Evolutionary conservation across 305 asterid genomes (phyloP).

Genomic region (Fraxinus xanthoxyloides): DNA sequence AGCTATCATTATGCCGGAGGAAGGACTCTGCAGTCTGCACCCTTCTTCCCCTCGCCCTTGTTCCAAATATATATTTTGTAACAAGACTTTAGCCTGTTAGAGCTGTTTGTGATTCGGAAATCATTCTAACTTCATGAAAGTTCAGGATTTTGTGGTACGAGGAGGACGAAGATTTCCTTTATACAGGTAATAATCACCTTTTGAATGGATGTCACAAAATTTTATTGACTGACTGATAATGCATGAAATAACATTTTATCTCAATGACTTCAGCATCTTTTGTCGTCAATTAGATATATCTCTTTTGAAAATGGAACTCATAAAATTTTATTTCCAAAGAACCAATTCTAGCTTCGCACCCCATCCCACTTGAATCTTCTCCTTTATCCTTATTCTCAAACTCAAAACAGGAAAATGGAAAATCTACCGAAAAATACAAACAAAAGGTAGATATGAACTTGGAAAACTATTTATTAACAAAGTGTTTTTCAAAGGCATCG

Average conservation of each 20-base stretch:
- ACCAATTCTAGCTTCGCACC: background rate
- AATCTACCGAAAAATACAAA: background rate
- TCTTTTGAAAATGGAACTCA: background rate
- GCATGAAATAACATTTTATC: background rate
- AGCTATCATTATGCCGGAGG: background rate
- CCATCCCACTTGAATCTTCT: background rate
- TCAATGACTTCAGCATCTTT: background rate
- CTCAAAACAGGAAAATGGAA: background rate
- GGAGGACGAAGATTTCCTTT: conserved; percentile 82
- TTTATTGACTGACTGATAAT: background rate
- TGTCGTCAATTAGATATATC: background rate
- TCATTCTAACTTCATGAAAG: conserved; percentile 27
- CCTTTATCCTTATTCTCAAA: background rate
- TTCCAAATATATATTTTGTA: background rate
- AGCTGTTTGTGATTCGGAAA: background rate
- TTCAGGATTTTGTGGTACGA: conserved; percentile 80
- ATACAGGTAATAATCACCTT: conserved; percentile 62
- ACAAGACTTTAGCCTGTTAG: conserved; percentile 5
- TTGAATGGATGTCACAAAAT: background rate
- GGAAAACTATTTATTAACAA: background rate
- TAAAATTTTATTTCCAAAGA: background rate
- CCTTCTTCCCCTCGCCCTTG: background rate
- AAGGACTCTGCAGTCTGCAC: background rate
- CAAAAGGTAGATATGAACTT: background rate
- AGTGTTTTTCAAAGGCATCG: background rate